phyloP scores from a whole-genome alignment of 768 basidiomycete species.

The Mycena leptocephala region DNA sequence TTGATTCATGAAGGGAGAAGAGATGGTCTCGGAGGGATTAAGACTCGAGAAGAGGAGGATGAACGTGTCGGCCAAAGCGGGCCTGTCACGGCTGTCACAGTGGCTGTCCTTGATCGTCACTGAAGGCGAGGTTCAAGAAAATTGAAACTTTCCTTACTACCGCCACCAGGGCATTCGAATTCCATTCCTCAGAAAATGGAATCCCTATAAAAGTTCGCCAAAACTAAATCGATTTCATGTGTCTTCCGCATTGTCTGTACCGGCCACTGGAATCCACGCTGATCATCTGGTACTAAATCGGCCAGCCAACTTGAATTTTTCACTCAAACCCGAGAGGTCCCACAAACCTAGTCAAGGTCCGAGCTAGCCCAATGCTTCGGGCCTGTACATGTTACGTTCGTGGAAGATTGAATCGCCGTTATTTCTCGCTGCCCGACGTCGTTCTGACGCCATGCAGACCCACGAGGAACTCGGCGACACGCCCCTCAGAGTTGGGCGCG shows the following conservation, averaged over 20 bases:
- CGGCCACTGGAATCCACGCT: no score
- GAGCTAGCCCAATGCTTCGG: slow-evolving; percentile 31
- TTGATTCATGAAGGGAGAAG: slow-evolving; percentile 29
- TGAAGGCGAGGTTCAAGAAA: no score
- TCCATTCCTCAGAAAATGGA: no score
- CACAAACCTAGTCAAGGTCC: slow-evolving; percentile 40
- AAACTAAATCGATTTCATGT: no score
- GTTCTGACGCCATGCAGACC: slow-evolving; percentile 33
- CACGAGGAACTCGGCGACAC: slow-evolving; percentile 28
- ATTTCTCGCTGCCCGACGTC: slow-evolving; percentile 32
- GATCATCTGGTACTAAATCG: no score
- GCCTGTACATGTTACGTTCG: slow-evolving; percentile 42
- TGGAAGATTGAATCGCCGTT: slow-evolving; percentile 32
- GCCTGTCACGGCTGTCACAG: no score
- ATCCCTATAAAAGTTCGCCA: no score
- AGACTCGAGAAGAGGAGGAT: neutral
- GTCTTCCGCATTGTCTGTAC: no score
- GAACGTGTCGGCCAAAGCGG: neutral
- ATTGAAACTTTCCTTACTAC: no score
- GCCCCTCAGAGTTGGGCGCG: slow-evolving; percentile 33
- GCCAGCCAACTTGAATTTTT: neutral
- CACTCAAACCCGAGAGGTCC: neutral
- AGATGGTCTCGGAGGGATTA: no score
- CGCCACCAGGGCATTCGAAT: no score
- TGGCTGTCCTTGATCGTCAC: no score